phyloP scores from a whole-genome alignment of 192 early-diverging fungal species.

The Coemansia aciculifera region DNA sequence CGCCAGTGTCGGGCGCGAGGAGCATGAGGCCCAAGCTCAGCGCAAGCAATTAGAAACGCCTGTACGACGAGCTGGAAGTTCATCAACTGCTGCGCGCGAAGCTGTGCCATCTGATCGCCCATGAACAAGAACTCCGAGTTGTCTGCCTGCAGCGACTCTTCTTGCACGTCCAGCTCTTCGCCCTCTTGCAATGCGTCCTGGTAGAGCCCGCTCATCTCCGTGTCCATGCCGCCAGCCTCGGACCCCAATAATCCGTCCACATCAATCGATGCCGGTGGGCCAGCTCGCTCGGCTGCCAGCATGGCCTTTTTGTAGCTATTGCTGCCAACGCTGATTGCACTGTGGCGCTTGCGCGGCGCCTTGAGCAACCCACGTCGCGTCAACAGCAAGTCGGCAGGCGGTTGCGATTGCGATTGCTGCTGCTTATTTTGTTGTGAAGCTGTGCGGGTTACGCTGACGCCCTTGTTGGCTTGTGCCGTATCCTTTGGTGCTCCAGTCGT shows the following conservation, averaged over 20 bases:
- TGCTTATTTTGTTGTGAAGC: not conserved
- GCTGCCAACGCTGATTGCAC: not conserved
- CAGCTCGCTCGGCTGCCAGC: slow-evolving; percentile 2
- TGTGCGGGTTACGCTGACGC: not conserved
- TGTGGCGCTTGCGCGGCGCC: slow-evolving; percentile 36
- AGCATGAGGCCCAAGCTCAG: slow-evolving; percentile 34
- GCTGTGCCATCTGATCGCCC: slow-evolving; percentile 48
- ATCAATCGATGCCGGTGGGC: slow-evolving; percentile 12
- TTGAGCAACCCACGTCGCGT: slow-evolving; percentile 19
- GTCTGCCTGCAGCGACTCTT: slow-evolving; percentile 39
- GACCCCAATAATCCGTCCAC: slow-evolving; percentile 11
- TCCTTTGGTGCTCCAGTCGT: not conserved
- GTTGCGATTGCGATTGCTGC: slow-evolving; percentile 18
- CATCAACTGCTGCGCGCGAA: slow-evolving; percentile 52
- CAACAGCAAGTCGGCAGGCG: slow-evolving; percentile 17
- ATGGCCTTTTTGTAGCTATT: slow-evolving; percentile 9
- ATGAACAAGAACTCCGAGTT: slow-evolving; percentile 46
- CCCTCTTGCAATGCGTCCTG: slow-evolving; percentile 56
- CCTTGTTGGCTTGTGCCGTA: not conserved
- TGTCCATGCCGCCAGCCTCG: slow-evolving; percentile 35
- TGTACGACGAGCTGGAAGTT: slow-evolving; percentile 60
- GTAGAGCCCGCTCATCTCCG: slow-evolving; percentile 51
- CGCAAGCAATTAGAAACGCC: slow-evolving; percentile 46
- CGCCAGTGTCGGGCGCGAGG: slow-evolving; percentile 50
- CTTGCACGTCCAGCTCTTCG: slow-evolving; percentile 49